Base-by-base conservation (phyloP, 2,329 filamentous ascomycete genomes). In the Tolypocladium cylindrosporum region DNA sequence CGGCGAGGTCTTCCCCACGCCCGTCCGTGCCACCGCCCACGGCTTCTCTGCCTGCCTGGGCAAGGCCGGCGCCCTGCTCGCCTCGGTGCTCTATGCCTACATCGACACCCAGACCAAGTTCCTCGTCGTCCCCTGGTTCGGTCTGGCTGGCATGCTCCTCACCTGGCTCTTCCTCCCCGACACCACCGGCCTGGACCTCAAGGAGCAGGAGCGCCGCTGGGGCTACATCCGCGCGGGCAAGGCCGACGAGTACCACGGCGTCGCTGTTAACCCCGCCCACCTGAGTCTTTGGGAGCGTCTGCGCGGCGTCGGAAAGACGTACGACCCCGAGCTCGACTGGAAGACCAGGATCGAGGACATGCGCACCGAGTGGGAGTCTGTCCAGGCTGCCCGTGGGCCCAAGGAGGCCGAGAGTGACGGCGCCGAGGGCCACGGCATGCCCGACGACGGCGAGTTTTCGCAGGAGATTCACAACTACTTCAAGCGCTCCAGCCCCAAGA, bases 121-220 rank as follows among this genome's bases (percentile, higher is more conserved):
- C 78, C 86, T 92, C 72, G 85, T 97, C 50, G 91, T 97, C 1
- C 91, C 93, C 24, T 97, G 93, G 93, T 97, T 96, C 72, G 93
- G 93, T 69, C 86, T 97, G 19, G 86, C 79, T 19, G 93, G 93
- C 65, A 90, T 94, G 77, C 65, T 97, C 36, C 73, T 97, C 60
- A 97, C 92, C 50, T 86, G 77, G 64, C 64, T 95, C 66, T 97
- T 91, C 81, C 86, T 97, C 39, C 93, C 93, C n/a, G 93, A 97
- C 71, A 97, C 93, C 66, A 97, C 92, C 11, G 93, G 93, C 58
- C 88, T 97, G 43, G 93, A 97, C 71, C 85, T 97, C 62, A 96
- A 96, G 80, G 93, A 97, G 75, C 92, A 97, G 76, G 93, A 97
- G 76, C 89, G 93, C 63, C 87, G 93, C 68, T 97, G 93, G 92